Conservation (phyloP, 1,139 yeast species). For the Geotrichum siamense region DNA sequence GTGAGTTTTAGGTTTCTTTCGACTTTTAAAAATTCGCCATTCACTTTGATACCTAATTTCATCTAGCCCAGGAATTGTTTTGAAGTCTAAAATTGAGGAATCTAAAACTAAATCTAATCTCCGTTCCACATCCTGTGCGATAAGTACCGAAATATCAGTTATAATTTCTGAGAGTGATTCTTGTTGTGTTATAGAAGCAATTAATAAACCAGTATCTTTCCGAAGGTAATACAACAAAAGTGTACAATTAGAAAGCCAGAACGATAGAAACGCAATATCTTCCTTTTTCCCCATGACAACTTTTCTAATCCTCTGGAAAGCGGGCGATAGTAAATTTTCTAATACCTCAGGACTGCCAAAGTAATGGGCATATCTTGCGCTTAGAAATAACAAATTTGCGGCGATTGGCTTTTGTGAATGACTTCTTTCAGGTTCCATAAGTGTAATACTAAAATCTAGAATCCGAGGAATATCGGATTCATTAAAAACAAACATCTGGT, state of each 20-base stretch:
- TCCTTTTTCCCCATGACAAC: conserved; percentile 31
- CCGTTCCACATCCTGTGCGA: conserved; percentile 37
- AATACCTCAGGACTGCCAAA: conserved; percentile 34
- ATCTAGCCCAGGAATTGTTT: conserved; percentile 41
- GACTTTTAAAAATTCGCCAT: conserved; percentile 36
- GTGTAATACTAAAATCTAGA: conserved; percentile 35
- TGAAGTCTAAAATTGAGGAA: conserved; percentile 38
- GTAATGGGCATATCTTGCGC: conserved; percentile 39
- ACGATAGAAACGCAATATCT: conserved; percentile 38
- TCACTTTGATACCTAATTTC: conserved; percentile 38
- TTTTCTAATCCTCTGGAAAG: conserved; percentile 33
- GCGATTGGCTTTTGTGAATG: conserved; percentile 38
- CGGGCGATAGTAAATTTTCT: conserved; percentile 33
- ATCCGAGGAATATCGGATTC: conserved; percentile 36
- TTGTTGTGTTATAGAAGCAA: conserved; percentile 32
- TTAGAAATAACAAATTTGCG: conserved; percentile 39
- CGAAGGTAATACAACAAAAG: conserved; percentile 37
- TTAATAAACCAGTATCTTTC: conserved; percentile 33
- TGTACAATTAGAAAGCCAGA: conserved; percentile 40
- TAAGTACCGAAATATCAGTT: conserved; percentile 32
- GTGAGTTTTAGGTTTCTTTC: conserved; percentile 28
- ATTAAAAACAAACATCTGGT: conserved; percentile 38
- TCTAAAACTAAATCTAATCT: conserved; percentile 35
- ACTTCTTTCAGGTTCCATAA: conserved; percentile 36
- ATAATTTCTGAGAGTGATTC: conserved; percentile 32